Evolutionary conservation across 345 rosid species (phyloP).

Genomic region (Chamaenerion angustifolium): DNA sequence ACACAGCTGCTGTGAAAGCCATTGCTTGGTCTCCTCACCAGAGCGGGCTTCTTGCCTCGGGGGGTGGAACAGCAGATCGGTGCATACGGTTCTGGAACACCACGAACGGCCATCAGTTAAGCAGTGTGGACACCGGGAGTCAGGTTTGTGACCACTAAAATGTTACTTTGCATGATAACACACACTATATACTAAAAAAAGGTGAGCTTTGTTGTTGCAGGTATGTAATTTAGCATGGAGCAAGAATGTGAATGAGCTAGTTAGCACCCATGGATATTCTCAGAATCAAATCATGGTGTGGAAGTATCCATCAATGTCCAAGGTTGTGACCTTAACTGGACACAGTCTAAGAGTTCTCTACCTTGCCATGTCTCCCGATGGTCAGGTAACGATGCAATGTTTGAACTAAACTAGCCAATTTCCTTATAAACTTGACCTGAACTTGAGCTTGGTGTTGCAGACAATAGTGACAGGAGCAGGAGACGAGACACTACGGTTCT

Average conservation of each 20-base stretch:
- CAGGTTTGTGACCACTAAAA: constrained; percentile 30
- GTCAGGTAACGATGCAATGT: constrained; percentile 34
- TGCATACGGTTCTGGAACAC: constrained; percentile 97
- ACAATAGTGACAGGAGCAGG: constrained; percentile 99
- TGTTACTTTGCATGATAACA: neutral
- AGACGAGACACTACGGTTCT: constrained; percentile 85
- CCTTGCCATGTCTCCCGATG: constrained; percentile 86
- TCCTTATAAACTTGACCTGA: neutral
- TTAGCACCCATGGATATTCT: constrained; percentile 94
- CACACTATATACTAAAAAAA: too few species aligned
- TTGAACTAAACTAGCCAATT: neutral
- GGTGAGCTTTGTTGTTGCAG: constrained; percentile 11
- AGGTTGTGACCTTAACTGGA: constrained; percentile 88
- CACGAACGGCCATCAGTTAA: constrained; percentile 68
- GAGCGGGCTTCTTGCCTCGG: constrained; percentile 85
- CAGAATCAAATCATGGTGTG: constrained; percentile 97
- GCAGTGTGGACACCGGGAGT: constrained; percentile 87
- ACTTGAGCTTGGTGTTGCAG: constrained; percentile 16
- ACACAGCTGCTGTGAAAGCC: constrained; percentile 98
- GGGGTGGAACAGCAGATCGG: constrained; percentile 96
- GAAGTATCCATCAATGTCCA: constrained; percentile 89
- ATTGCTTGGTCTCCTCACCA: constrained; percentile 98
- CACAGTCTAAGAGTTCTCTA: constrained; percentile 91
- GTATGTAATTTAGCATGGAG: constrained; percentile 98
- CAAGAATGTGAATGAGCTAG: constrained; percentile 90